Evolutionary conservation across 192 early-diverging fungal species (phyloP).

Genomic region (Coemansia sp.): DNA sequence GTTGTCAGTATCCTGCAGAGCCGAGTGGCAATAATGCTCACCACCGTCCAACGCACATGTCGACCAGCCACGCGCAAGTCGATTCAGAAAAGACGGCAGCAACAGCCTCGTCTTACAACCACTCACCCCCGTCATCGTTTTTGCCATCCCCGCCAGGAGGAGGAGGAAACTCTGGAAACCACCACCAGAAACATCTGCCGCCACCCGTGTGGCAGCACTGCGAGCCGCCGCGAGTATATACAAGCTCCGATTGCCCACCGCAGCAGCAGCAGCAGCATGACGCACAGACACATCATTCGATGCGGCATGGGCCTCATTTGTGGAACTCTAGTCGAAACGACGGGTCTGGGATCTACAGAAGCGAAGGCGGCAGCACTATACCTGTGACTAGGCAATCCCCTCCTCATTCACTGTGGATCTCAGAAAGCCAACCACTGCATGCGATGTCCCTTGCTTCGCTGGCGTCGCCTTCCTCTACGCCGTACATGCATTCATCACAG

Average conservation of each 20-base stretch:
- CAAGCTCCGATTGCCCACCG: constrained; percentile 2
- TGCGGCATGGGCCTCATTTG: background rate
- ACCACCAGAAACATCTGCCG: constrained; percentile 2
- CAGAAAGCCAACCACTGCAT: constrained; percentile 9
- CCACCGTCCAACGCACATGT: background rate
- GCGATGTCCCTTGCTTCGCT: constrained; percentile 1
- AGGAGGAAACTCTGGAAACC: background rate
- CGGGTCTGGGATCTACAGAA: constrained; percentile 13
- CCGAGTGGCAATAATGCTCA: background rate
- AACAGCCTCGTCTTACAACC: background rate
- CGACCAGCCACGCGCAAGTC: background rate
- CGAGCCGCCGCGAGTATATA: constrained; percentile 24
- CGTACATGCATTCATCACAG: background rate
- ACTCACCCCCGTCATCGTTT: background rate
- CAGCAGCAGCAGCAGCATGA: background rate
- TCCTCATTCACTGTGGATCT: background rate
- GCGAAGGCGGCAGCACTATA: background rate
- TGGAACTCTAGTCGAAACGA: constrained; percentile 12
- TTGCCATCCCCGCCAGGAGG: constrained; percentile 3
- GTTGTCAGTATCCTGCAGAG: background rate
- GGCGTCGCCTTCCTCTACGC: constrained; percentile 9
- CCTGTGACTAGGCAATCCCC: background rate
- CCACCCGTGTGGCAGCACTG: constrained; percentile 50
- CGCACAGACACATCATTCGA: background rate
- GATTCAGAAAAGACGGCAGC: background rate